Base-by-base conservation (phyloP, 2,329 filamentous ascomycete genomes). In the Trichoderma polysporum region DNA sequence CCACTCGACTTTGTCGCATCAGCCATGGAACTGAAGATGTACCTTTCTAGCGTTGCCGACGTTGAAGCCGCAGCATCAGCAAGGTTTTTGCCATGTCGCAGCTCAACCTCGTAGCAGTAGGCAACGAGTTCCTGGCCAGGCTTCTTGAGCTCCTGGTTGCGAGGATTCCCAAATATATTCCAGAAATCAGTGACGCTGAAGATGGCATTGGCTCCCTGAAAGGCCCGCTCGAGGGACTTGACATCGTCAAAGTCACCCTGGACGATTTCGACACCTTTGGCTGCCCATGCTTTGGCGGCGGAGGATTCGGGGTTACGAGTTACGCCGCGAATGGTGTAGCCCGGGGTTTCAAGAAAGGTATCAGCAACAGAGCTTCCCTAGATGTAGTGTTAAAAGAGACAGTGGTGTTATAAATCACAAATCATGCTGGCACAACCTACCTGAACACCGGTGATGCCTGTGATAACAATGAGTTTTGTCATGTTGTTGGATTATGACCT, bases 1-100 rank as follows among this genome's bases (percentile, higher is more conserved):
- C 70, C 71, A n/a, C 76, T 79, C 73, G 74, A 76, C 66, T 77
- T 79, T 9, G 69, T 72, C 0, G 74, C 73, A 70, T 81, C 70
- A 0, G 75, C 73, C 1, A 83, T 69, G 0, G 75, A 75, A 3
- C 79, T 82, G 4, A 80, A 69, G 2, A 84, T 68, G 13, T 83
- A 76, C 3, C 77, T 70, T 35, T 82, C 75, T 1, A 83, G 68
- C 0, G 47, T 70, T 73, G 0, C 66, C 61, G 2, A 78, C 58
- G 7, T 71, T 70, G 47, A 62, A 0, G 76, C 74, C 0, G 79
- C 79, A 4, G 76, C 78, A 63, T 80, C 76, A 1, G 76, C 74
- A 7, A 79, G 73, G 45, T 78, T 79, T 60, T 74, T 77, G 0
- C 74, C 71, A 61, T 81, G 78, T 50, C 76, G 76, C 6, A 80